Percentiles rank a stretch among this genome's conserved stretches.
Conservation (phyloP, 2,329 filamentous ascomycete genomes). For the Fusarium hainanense region DNA sequence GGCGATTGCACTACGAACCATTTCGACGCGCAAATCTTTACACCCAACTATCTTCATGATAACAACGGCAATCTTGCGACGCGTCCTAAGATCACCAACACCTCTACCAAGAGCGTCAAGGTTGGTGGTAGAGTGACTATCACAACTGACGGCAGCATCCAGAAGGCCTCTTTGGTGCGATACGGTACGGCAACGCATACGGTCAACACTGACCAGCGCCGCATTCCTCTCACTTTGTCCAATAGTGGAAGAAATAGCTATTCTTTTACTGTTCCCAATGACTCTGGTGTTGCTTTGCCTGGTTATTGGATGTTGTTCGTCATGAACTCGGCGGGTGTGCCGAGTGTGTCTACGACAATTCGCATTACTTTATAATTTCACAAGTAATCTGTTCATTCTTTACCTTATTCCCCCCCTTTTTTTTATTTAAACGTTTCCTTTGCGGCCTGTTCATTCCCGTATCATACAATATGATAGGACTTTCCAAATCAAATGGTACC, state of each 20-base stretch:
- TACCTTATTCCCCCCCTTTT: background rate
- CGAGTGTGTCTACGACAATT: constrained; percentile 22
- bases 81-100: constrained; percentile 3
- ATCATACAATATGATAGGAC: background rate
- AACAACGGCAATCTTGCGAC: background rate
- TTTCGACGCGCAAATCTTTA: constrained; percentile 37
- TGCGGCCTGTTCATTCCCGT: background rate
- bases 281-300: constrained; percentile 28
- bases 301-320: constrained; percentile 39
- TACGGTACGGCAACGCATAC: constrained; percentile 35
- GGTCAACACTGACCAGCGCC: constrained; percentile 38
- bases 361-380: constrained; percentile 32
- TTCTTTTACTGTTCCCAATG: constrained; percentile 14
- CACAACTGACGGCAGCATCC: background rate
- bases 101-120: background rate
- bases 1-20: constrained; percentile 17
- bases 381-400: constrained; percentile 62
- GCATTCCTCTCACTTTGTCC: constrained; percentile 11
- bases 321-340: constrained; percentile 25
- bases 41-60: constrained; percentile 22
- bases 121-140: constrained; percentile 10
- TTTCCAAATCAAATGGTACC: background rate
- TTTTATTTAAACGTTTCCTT: background rate
- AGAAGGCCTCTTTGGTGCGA: constrained; percentile 18
- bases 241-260: constrained; percentile 4